Evolutionary conservation across 139 green algal genomes (phyloP).

Genomic region (Spirogloea muscicola): DNA sequence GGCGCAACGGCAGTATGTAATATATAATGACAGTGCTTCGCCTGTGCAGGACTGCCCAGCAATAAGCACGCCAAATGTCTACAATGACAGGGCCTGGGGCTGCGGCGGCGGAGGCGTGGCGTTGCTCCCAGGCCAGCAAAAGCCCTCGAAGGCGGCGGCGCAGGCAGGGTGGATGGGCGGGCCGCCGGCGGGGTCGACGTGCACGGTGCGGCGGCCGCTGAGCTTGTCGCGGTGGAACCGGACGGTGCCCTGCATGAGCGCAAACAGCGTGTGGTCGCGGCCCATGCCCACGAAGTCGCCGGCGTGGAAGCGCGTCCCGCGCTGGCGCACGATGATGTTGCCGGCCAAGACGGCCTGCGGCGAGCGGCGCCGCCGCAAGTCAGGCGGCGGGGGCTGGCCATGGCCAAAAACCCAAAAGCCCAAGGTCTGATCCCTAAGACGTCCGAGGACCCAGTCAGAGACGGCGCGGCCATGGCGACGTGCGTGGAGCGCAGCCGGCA

Average conservation of each 20-base stretch:
- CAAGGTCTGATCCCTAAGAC: background rate
- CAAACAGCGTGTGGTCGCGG: conserved; percentile 84
- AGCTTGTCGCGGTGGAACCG: conserved; percentile 55
- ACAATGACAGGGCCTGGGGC: no score
- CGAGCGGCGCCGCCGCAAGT: no score
- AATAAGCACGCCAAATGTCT: no score
- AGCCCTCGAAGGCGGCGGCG: no score
- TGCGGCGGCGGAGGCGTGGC: no score
- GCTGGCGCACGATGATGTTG: conserved; percentile 89
- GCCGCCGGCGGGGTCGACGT: conserved; percentile 28
- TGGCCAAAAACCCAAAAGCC: background rate
- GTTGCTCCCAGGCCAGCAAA: no score
- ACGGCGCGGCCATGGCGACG: background rate
- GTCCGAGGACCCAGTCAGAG: background rate
- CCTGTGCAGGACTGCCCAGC: no score
- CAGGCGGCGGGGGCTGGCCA: background rate
- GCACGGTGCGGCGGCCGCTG: conserved; percentile 15
- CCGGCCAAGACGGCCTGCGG: conserved; percentile 63
- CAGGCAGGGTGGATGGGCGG: conserved; percentile 39
- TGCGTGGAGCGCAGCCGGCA: background rate
- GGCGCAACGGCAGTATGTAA: no score
- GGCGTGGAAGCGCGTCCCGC: conserved; percentile 82
- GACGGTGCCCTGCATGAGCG: conserved; percentile 67
- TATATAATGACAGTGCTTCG: no score
- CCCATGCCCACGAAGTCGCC: conserved; percentile 81